Evolutionary conservation across 2,329 filamentous ascomycete genomes (phyloP).

Genomic region (Metarhizium sp.): DNA sequence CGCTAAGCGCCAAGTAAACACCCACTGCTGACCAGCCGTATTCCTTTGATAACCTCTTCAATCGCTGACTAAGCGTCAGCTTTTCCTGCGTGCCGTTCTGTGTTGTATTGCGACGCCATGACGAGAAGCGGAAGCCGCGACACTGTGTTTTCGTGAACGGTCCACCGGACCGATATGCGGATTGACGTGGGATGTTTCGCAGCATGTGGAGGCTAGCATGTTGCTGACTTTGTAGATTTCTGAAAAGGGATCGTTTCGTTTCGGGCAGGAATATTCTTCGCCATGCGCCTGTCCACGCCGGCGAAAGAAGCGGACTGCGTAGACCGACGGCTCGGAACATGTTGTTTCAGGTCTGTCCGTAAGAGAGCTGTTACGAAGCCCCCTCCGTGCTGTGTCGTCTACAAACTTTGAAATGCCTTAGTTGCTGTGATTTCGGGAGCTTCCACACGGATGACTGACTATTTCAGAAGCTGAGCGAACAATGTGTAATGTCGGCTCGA

Average conservation of each 20-base stretch:
- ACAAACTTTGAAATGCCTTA: background rate
- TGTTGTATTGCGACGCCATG: conserved; percentile 20
- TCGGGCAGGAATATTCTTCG: conserved; percentile 18
- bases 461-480: background rate
- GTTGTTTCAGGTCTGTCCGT: background rate
- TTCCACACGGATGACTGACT: background rate
- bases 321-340: conserved; percentile 20
- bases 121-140: conserved; percentile 26
- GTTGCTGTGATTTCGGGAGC: background rate
- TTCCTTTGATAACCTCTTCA: conserved; percentile 80
- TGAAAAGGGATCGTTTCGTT: background rate
- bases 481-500: background rate
- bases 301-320: conserved; percentile 11
- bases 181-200: background rate
- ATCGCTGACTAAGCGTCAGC: conserved; percentile 54
- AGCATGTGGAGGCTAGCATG: background rate
- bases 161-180: conserved; percentile 9
- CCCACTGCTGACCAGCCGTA: conserved; percentile 91
- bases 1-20: conserved; percentile 78
- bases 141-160: conserved; percentile 14
- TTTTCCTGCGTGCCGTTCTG: conserved; percentile 14
- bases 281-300: conserved; percentile 19
- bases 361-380: background rate
- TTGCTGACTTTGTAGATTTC: background rate
- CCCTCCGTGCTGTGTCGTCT: background rate